A percentile compares a stretch with the other conserved stretches of the same genome.
These are phyloP conservation scores for Fusarium zealandicum DNA, from an alignment of 2,329 filamentous ascomycete genomes.

Conservation along the genomic window DNA sequence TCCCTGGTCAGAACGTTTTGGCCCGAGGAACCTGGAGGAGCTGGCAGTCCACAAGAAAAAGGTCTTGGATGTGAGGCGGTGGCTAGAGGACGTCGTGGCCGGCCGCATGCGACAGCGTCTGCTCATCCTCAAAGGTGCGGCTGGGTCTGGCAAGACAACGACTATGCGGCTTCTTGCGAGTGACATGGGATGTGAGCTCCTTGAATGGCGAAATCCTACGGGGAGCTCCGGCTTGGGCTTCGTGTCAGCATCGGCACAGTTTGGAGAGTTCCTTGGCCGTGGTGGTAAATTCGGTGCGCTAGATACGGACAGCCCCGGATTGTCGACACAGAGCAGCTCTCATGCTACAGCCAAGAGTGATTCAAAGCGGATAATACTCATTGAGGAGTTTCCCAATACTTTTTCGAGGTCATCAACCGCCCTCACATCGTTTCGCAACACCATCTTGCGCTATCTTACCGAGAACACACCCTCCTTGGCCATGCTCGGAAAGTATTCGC, in stretches of 20 bases:
- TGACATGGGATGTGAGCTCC: constrained; percentile 76
- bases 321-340: constrained; percentile 38
- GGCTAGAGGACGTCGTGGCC: constrained; percentile 77
- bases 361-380: constrained; percentile 67
- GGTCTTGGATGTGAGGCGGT: constrained; percentile 81
- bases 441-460: constrained; percentile 78
- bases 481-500: constrained; percentile 52
- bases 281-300: constrained; percentile 82
- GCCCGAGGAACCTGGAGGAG: constrained; percentile 77
- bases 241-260: constrained; percentile 77
- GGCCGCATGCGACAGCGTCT: constrained; percentile 74
- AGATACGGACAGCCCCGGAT: constrained; percentile 51
- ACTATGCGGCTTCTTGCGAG: constrained; percentile 80
- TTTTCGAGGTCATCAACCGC: constrained; percentile 70
- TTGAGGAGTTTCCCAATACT: constrained; percentile 85
- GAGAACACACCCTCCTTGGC: constrained; percentile 66
- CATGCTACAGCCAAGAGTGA: constrained; percentile 27
- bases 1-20: constrained; percentile 90
- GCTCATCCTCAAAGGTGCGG: constrained; percentile 86
- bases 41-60: constrained; percentile 95
- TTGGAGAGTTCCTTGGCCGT: constrained; percentile 88
- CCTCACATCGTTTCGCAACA: constrained; percentile 74
- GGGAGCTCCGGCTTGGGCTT: constrained; percentile 66
- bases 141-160: constrained; percentile 92
- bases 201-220: constrained; percentile 91